Percentiles rank a stretch among this genome's conserved stretches.
phyloP scores from a whole-genome alignment of 78 protist species.

The Ministeria vibrans region DNA sequence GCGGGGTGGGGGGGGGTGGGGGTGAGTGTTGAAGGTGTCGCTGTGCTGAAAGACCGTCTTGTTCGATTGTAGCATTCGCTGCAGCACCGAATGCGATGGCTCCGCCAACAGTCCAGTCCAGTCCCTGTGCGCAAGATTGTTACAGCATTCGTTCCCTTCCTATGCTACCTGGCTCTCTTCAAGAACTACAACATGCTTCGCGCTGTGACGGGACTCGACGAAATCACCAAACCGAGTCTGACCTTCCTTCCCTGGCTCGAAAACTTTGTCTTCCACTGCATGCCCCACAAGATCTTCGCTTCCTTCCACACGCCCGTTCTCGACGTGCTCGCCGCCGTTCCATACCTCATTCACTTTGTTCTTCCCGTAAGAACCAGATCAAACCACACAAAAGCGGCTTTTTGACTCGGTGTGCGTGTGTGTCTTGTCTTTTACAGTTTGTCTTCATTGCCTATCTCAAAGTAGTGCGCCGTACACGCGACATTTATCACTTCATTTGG shows the following conservation, averaged over 20 bases:
- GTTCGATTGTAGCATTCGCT: no score
- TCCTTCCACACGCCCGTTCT: neutral
- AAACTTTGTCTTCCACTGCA: constrained; percentile 2
- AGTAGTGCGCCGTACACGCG: constrained; percentile 7
- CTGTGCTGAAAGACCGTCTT: no score
- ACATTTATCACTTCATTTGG: neutral
- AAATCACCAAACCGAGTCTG: neutral
- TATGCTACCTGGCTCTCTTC: neutral
- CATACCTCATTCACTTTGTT: neutral
- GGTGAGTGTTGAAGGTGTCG: no score
- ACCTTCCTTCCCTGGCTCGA: constrained; percentile 8
- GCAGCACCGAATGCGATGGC: no score
- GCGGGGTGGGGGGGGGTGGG: no score
- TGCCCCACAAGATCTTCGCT: neutral
- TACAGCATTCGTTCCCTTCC: neutral
- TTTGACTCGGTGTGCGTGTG: no score
- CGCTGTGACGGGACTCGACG: neutral
- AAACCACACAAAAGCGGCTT: no score
- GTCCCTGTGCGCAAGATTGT: neutral
- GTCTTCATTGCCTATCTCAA: neutral
- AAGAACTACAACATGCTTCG: constrained; percentile 3
- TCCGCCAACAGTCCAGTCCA: no score
- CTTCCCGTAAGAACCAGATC: no score
- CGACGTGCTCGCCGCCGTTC: neutral
- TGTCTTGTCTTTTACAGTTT: no score